Percentiles rank a stretch among this genome's conserved stretches.
phyloP scores from a whole-genome alignment of 1,139 yeast genomes.

The Zygoascus sp. region DNA sequence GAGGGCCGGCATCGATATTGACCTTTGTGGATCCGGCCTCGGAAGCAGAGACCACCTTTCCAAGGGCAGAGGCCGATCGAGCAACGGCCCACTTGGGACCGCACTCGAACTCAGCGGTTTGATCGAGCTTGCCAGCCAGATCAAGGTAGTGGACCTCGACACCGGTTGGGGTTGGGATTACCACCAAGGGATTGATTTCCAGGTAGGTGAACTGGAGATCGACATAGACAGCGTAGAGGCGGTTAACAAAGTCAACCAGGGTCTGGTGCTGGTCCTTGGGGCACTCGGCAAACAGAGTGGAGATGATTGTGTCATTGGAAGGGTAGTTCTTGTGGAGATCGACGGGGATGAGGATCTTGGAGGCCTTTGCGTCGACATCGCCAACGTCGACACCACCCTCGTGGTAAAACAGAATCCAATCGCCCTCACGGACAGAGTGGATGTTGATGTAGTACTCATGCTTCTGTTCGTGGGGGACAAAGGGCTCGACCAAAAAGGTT shows the following conservation, averaged over 20 bases:
- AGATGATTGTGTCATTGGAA: slow-evolving; percentile 34
- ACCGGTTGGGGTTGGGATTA: slow-evolving; percentile 38
- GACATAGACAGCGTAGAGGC: slow-evolving; percentile 45
- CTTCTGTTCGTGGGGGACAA: slow-evolving; percentile 44
- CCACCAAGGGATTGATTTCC: slow-evolving; percentile 46
- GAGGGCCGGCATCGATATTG: slow-evolving; percentile 43
- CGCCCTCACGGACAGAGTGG: slow-evolving; percentile 46
- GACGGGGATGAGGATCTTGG: slow-evolving; percentile 42
- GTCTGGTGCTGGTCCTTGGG: slow-evolving; percentile 41
- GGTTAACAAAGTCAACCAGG: slow-evolving; percentile 43
- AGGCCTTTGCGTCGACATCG: slow-evolving; percentile 45
- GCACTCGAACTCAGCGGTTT: slow-evolving; percentile 47
- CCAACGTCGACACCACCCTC: slow-evolving; percentile 49
- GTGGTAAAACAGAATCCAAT: slow-evolving; percentile 45
- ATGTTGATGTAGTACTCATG: slow-evolving; percentile 46
- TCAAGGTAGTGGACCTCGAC: slow-evolving; percentile 45
- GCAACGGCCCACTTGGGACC: slow-evolving; percentile 48
- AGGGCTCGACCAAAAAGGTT: slow-evolving; percentile 45
- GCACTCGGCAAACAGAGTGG: slow-evolving; percentile 36
- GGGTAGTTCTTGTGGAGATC: slow-evolving; percentile 41
- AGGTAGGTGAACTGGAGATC: slow-evolving; percentile 45
- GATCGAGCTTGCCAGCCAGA: slow-evolving; percentile 46
- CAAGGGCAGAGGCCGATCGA: slow-evolving; percentile 42
- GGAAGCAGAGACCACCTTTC: slow-evolving; percentile 30
- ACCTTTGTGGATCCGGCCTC: slow-evolving; percentile 25